Conservation (phyloP, 495 filamentous ascomycete genomes). For the Xylaria flabelliformis region DNA sequence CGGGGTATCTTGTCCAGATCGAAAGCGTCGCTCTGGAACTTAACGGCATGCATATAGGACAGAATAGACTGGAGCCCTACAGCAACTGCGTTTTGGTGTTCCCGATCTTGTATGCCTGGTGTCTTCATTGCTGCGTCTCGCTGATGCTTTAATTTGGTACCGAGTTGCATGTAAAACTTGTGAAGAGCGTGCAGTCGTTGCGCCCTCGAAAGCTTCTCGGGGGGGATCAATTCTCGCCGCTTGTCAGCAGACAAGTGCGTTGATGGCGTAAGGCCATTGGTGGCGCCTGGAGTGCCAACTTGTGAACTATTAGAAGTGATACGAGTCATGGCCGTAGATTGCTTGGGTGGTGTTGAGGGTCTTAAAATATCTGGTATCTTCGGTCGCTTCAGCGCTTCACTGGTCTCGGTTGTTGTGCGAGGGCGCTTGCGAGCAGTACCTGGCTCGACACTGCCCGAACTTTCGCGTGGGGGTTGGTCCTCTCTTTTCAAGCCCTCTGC, state of each 20-base stretch:
- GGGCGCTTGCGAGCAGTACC: constrained; percentile 53
- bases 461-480: constrained; percentile 38
- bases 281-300: constrained; percentile 48
- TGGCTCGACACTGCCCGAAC: constrained; percentile 47
- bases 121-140: constrained; percentile 48
- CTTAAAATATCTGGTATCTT: constrained; percentile 37
- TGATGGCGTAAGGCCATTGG: constrained; percentile 47
- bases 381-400: constrained; percentile 40
- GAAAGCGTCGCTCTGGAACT: constrained; percentile 37
- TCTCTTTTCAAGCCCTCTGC: constrained; percentile 48
- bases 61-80: constrained; percentile 40
- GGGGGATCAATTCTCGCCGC: constrained; percentile 33
- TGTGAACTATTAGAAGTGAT: constrained; percentile 55
- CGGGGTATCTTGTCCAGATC: constrained; percentile 35
- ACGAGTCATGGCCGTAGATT: constrained; percentile 54
- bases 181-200: constrained; percentile 34
- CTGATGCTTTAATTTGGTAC: constrained; percentile 52
- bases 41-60: constrained; percentile 37
- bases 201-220: constrained; percentile 35
- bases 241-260: constrained; percentile 41
- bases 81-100: constrained; percentile 34
- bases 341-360: constrained; percentile 53
- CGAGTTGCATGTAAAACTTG: constrained; percentile 41
- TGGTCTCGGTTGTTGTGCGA: constrained; percentile 42
- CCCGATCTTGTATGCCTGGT: constrained; percentile 31